These are phyloP conservation scores for Fusarium pininemorale DNA, from an alignment of 2,329 filamentous ascomycete species.

Conservation along the genomic window DNA sequence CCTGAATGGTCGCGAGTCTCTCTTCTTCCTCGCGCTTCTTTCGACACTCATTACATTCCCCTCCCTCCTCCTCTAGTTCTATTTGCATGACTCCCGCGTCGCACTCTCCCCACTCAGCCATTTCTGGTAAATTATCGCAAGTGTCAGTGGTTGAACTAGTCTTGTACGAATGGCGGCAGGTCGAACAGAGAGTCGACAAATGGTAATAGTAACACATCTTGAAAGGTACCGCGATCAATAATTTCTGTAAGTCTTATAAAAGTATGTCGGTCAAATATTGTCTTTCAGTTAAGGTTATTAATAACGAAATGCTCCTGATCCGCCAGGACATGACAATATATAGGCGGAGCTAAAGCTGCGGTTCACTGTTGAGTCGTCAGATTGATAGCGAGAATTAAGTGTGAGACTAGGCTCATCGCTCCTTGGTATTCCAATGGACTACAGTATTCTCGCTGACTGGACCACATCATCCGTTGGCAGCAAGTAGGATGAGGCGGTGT, in stretches of 20 bases:
- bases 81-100: not conserved
- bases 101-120: not conserved
- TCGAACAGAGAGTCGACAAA: not conserved
- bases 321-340: not conserved
- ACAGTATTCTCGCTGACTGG: not conserved
- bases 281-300: too few species aligned
- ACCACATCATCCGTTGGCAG: rapidly evolving
- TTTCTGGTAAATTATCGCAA: not conserved
- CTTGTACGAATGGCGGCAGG: not conserved
- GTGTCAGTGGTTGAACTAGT: not conserved
- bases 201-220: not conserved
- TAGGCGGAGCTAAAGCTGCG: not conserved
- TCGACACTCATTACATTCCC: not conserved
- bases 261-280: too few species aligned
- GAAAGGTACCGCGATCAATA: rapidly evolving
- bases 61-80: not conserved
- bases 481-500: not conserved
- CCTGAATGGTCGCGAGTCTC: not conserved
- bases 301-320: too few species aligned
- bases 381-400: rapidly evolving
- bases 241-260: too few species aligned
- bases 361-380: not conserved
- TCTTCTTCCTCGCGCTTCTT: not conserved
- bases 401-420: rapidly evolving
- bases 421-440: rapidly evolving